phyloP scores from a whole-genome alignment of 768 basidiomycete genomes.

The Lactifluus echinatus region DNA sequence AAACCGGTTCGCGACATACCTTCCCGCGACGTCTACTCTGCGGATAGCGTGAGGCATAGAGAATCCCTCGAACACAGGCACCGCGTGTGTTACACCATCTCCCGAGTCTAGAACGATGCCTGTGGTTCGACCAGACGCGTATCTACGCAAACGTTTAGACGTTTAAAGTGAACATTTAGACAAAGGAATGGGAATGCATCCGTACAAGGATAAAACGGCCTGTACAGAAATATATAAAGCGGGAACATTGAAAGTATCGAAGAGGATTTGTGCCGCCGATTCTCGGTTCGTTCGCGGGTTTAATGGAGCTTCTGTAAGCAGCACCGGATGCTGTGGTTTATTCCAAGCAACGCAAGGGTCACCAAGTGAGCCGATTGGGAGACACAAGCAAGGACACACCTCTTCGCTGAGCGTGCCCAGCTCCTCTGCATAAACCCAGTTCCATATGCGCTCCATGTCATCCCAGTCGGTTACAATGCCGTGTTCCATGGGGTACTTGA shows the following conservation, averaged over 20 bases:
- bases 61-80: slow-evolving; percentile 98
- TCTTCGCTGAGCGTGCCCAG: slow-evolving; percentile 94
- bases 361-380: slow-evolving; percentile 4
- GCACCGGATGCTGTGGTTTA: slow-evolving; percentile 76
- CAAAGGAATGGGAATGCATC: neutral
- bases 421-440: slow-evolving; percentile 94
- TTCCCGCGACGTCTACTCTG: slow-evolving; percentile 91
- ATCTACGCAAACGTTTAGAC: slow-evolving; percentile 43
- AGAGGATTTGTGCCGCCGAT: slow-evolving; percentile 96
- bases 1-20: slow-evolving; percentile 38
- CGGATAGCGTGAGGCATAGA: slow-evolving; percentile 98
- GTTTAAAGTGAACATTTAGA: neutral
- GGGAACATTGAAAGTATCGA: slow-evolving; percentile 99
- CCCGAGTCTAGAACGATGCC: slow-evolving; percentile 99
- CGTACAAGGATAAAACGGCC: slow-evolving; percentile 91
- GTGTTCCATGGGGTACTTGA: slow-evolving; percentile 99
- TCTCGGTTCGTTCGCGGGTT: slow-evolving; percentile 97
- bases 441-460: slow-evolving; percentile 99
- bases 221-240: slow-evolving; percentile 95
- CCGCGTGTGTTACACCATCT: slow-evolving; percentile 97
- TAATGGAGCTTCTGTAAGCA: slow-evolving; percentile 94
- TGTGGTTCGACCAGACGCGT: slow-evolving; percentile 96
- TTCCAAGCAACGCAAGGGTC: slow-evolving; percentile 14
- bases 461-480: slow-evolving; percentile 99
- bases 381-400: slow-evolving; percentile 37